Base-by-base conservation (phyloP, 192 early-diverging fungal species). In the Backusella circina region DNA sequence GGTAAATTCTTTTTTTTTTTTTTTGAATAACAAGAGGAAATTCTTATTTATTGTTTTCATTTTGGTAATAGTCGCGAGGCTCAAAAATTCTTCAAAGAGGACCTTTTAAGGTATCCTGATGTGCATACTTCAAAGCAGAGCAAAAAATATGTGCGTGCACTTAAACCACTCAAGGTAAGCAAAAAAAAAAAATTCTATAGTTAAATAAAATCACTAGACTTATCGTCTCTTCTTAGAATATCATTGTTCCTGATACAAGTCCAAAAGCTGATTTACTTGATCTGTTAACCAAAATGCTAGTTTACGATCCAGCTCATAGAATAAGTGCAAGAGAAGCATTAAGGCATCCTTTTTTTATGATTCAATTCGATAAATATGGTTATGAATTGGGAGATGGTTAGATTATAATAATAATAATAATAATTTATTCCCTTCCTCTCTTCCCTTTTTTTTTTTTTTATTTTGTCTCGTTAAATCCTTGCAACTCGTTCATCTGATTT, bases 321-420 rank as follows among this genome's bases (percentile, higher is more conserved):
- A 92, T 97, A 57, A 89, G 93, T 2, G 96, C 97, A 7, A 83
- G 89, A 13, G 87, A 95, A 50, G 97, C 97, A 5, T 84, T 96
- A 54, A 82, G 90, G 30, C 96, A 98, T 77, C 90, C 89, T 33
- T 98, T 97, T 79, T 94, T 99, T 41, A 61, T 65, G 61, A 61
- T 67, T 4, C 16, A 2, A 30, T 74, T 74, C 28, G 73, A 74
- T 66, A 26, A 66, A 18, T 66, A 44, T 39, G 54, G 57, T 5
- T 64, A 39, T 10, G 73, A 74, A 30, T 31, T 74, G 26, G 61
- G 41, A 31, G 57, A 64, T 30, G 69, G 13, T 30, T 71, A 71
- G 67, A 37, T 4, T 35, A 28, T 28, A n/a, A 31, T 26, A 30
- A 70, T 70, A 5, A 33, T 39, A 23, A 21, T 44, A 15, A 31